Evolutionary conservation across 2,329 filamentous ascomycete genomes (phyloP).

Genomic region (Berkeleyomyces basicola): DNA sequence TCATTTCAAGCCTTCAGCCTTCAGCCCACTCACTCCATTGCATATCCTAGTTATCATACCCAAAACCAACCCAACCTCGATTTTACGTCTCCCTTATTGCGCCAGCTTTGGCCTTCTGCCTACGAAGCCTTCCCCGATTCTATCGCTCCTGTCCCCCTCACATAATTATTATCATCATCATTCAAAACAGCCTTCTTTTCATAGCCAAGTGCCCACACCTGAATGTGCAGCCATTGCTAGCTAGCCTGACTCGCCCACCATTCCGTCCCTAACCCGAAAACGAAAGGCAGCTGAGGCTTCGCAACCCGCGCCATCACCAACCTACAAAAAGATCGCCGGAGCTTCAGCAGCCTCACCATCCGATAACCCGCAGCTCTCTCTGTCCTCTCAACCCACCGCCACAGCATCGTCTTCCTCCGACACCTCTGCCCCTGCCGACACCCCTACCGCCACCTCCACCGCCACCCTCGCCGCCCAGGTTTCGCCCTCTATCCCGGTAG

Average conservation of each 20-base stretch:
- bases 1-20: background rate
- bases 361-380: slow-evolving; percentile 31
- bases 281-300: slow-evolving; percentile 49
- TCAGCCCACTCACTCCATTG: background rate
- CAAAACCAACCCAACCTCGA: background rate
- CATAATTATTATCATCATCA: background rate
- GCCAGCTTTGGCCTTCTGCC: background rate
- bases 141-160: background rate
- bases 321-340: slow-evolving; percentile 34
- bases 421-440: background rate
- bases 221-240: background rate
- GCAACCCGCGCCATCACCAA: slow-evolving; percentile 27
- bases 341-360: slow-evolving; percentile 30
- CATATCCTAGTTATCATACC: background rate
- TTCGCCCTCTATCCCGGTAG: slow-evolving; percentile 5
- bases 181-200: background rate
- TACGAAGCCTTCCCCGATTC: background rate
- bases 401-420: background rate
- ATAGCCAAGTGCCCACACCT: background rate
- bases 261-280: slow-evolving; percentile 43
- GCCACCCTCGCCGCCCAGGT: slow-evolving; percentile 37
- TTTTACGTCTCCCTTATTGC: background rate
- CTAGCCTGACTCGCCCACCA: slow-evolving; percentile 22
- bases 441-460: slow-evolving; percentile 20
- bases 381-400: slow-evolving; percentile 35